Base-by-base conservation (phyloP, 768 basidiomycete species). In the Calocybe cyanea region DNA sequence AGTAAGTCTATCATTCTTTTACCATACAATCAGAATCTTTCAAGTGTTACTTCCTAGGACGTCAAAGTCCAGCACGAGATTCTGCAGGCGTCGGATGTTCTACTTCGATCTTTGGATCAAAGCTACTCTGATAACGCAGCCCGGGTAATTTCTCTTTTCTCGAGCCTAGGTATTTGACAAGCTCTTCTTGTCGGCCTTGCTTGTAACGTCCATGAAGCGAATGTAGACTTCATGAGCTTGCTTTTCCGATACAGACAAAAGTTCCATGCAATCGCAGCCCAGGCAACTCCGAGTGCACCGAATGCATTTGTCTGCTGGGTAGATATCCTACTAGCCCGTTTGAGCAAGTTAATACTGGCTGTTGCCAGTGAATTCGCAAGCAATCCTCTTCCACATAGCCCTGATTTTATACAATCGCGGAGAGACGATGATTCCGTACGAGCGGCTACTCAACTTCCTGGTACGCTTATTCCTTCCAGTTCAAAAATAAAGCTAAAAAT, bases 391-490 rank as follows among this genome's bases (percentile, higher is more conserved):
- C 57, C 4, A 7, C n/a, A 18, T 14, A 42, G 50, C 48, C 33
- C 58, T 31, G 59, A 59, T 45, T 70, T 48, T 48, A 57, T 71
- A 56, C 60, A 48, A 50, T 48, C 39, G n/a, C 76, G 77, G 42
- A 67, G 66, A 45, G 71, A 77, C 32, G 70, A 78, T 14, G 76
- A 81, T 47, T 64, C 62, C 44, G 57, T 87, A 23, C 70, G 72
- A 32, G 84, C 83, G 32, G 80, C 83, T 4, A 64, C 74, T 18
- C 85, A 88, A 52, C 64, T 90, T n/a, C 87, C 87, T 48, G 73
- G 86, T 82, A 61, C 49, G 55, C 45, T 34, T 11, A 40, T 21
- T 24, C 24, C 7, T 34, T 10, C 19, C 32, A 25, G 13, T 28
- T 33, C 34, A 39, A 19, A 24, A 11, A 14, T 28, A 13, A 10